Percentiles rank a stretch among this genome's conserved stretches.
phyloP scores from a whole-genome alignment of 169 alveolate genomes.

The Plasmodium inui region DNA sequence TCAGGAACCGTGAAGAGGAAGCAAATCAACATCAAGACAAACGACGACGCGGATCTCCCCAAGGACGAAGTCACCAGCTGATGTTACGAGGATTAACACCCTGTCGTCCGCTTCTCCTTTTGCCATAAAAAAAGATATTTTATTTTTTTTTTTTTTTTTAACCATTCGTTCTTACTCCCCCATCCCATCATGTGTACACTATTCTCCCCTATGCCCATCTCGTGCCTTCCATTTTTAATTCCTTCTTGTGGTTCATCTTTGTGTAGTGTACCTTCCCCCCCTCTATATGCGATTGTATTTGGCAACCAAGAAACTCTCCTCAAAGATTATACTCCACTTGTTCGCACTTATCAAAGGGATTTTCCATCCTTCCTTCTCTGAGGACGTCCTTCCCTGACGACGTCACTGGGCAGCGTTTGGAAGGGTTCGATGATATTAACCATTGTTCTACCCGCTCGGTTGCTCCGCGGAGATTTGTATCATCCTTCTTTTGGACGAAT shows the following conservation, averaged over 20 bases:
- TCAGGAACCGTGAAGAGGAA: slow-evolving; percentile 35
- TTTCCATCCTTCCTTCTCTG: not conserved
- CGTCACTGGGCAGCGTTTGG: not conserved
- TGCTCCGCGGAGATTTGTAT: not conserved
- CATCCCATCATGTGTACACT: not conserved
- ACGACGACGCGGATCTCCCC: not conserved
- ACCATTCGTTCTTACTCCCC: not conserved
- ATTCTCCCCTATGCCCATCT: not conserved
- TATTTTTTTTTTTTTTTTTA: not conserved
- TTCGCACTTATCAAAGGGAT: not conserved
- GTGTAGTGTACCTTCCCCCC: not conserved
- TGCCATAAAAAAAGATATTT: not conserved
- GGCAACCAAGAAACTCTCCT: not conserved
- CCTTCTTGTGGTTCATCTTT: not conserved
- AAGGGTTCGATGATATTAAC: not conserved
- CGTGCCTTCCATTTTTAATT: not conserved
- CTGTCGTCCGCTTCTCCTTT: not conserved
- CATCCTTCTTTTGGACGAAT: not conserved
- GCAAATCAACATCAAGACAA: slow-evolving; percentile 45
- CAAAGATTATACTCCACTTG: not conserved
- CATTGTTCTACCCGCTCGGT: not conserved
- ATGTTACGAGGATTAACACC: not conserved
- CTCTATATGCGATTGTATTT: not conserved
- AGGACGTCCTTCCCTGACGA: not conserved
- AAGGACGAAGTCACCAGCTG: not conserved